Conservation (phyloP, 2,329 filamentous ascomycete species). For the Fusarium sororula region DNA sequence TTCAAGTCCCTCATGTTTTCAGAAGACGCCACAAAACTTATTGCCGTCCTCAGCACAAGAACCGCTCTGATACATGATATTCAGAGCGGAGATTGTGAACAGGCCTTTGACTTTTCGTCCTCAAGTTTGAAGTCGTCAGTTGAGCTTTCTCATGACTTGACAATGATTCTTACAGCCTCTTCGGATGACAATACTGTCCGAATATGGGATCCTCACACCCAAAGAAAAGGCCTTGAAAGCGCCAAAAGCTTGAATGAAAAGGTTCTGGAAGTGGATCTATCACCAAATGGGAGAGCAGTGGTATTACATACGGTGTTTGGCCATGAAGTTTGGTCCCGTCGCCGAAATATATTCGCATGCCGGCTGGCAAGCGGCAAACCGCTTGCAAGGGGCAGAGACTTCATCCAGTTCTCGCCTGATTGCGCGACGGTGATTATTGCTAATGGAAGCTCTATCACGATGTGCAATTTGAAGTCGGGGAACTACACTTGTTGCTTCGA, state of each 20-base stretch:
- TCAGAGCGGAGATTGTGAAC: fast-evolving
- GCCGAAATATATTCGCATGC: not conserved
- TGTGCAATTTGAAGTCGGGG: fast-evolving
- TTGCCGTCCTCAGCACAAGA: not conserved
- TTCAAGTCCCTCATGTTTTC: fast-evolving
- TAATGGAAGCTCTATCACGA: fast-evolving
- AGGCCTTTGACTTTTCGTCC: fast-evolving
- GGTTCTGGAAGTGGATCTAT: fast-evolving
- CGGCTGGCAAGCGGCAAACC: fast-evolving
- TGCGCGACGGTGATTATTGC: fast-evolving
- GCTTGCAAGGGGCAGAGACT: fast-evolving
- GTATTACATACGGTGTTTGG: fast-evolving
- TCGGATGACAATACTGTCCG: not conserved
- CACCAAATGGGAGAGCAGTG: not conserved
- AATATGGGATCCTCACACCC: not conserved
- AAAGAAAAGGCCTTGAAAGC: fast-evolving
- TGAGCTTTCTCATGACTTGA: not conserved
- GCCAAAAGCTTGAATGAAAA: fast-evolving
- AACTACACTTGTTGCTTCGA: fast-evolving
- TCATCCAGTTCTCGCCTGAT: not conserved
- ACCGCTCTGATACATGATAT: not conserved
- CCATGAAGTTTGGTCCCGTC: fast-evolving
- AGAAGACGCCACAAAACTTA: not conserved
- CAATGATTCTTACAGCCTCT: not conserved
- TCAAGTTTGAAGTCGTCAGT: fast-evolving